Conservation (phyloP, 202 grass and related monocot species). For the Carex sylvatica region DNA sequence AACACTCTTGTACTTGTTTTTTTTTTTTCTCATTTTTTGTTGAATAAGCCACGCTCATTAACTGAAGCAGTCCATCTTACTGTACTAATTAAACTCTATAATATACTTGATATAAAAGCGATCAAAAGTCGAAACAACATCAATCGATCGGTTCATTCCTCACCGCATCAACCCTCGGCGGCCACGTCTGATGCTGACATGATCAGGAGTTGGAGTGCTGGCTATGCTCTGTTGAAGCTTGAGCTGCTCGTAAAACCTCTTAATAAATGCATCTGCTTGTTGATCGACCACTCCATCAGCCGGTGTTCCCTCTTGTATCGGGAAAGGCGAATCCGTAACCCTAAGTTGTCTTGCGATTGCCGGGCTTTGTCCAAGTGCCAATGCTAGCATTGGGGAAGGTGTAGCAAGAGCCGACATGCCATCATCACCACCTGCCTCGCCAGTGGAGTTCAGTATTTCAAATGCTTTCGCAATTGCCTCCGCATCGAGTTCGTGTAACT, state of each 20-base stretch:
- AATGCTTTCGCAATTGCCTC: slow-evolving; percentile 53
- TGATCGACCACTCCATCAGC: slow-evolving; percentile 44
- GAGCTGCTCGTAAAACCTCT: slow-evolving; percentile 70
- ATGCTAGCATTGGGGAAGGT: slow-evolving; percentile 53
- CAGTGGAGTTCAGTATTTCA: slow-evolving; percentile 49
- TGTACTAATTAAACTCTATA: slow-evolving; percentile 10
- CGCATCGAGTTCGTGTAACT: slow-evolving; percentile 32
- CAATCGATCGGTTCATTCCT: background rate
- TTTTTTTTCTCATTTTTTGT: background rate
- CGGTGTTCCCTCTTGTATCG: slow-evolving; percentile 40
- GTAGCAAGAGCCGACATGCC: slow-evolving; percentile 20
- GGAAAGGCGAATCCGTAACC: slow-evolving; percentile 93
- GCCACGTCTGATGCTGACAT: slow-evolving; percentile 22
- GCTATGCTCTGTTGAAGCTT: slow-evolving; percentile 45
- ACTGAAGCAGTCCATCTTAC: background rate
- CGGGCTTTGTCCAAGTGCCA: slow-evolving; percentile 55
- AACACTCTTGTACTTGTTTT: background rate
- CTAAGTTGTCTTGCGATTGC: slow-evolving; percentile 54
- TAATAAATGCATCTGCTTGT: slow-evolving; percentile 63
- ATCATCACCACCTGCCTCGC: slow-evolving; percentile 5
- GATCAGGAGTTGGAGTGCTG: slow-evolving; percentile 45
- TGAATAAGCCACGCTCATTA: background rate
- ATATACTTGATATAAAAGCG: background rate
- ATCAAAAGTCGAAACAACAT: background rate
- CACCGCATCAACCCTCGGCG: background rate